Evolutionary conservation across 2,329 filamentous ascomycete species (phyloP).

Genomic region (Boeremia exigua): DNA sequence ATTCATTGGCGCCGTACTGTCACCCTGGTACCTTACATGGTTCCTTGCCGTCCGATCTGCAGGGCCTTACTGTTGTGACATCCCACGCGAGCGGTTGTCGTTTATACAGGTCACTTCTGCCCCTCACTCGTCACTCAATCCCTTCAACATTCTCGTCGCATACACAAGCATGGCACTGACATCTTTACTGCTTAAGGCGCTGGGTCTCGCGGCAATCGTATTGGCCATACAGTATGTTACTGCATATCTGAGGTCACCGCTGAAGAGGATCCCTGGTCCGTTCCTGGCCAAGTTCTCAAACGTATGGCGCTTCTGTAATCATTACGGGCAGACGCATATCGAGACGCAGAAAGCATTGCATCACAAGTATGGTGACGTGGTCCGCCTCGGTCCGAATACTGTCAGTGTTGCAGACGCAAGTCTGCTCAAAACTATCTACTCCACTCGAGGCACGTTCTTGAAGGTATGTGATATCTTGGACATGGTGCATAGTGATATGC

Average conservation of each 20-base stretch:
- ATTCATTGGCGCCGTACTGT: not conserved
- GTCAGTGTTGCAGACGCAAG: constrained; percentile 38
- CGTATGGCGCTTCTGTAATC: constrained; percentile 39
- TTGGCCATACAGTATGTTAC: constrained; percentile 27
- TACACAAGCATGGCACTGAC: constrained; percentile 13
- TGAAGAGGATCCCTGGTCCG: constrained; percentile 42
- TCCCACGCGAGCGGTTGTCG: constrained; percentile 5
- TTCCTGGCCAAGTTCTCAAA: constrained; percentile 43
- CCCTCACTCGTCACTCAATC: not conserved
- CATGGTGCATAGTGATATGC: not conserved
- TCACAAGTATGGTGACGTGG: constrained; percentile 36
- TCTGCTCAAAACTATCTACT: constrained; percentile 44
- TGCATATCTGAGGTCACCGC: constrained; percentile 36
- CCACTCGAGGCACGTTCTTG: constrained; percentile 39
- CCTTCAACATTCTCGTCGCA: constrained; percentile 7
- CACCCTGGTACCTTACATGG: not conserved
- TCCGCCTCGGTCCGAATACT: constrained; percentile 39
- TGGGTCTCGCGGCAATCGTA: constrained; percentile 22
- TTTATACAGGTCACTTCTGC: constrained; percentile 17
- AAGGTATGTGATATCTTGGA: constrained; percentile 27
- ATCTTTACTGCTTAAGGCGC: constrained; percentile 21
- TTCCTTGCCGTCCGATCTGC: not conserved
- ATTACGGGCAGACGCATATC: constrained; percentile 38
- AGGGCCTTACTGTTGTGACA: not conserved
- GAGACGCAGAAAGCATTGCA: constrained; percentile 40